Base-by-base conservation (phyloP, 176 grass and related monocot genomes). In the Poa pratensis region DNA sequence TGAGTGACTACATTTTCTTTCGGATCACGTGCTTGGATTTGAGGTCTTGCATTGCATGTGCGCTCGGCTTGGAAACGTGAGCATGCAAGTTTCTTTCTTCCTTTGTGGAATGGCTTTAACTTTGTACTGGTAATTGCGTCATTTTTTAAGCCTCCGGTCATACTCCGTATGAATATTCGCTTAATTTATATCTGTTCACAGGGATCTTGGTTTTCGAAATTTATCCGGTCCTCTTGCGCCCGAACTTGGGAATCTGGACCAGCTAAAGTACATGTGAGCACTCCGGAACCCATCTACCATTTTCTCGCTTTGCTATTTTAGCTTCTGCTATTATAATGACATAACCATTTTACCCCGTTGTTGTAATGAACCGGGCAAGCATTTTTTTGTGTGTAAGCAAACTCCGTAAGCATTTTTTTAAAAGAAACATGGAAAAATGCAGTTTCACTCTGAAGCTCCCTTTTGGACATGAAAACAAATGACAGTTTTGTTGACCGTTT, bases 241-340 rank as follows among this genome's bases (percentile, higher is more conserved):
- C 6, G 69, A 73, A 15, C 42, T 73, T 4, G 69, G 69, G 3
- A 49, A 73, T 15, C 13, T 73, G 13, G 69, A 73, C 69, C 40
- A 45, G 69, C 69, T 73, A 17, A 14, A 27, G 15, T 73, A 73
- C 45, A 48, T 73, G 69, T 73, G 69, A 73, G 69, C 22, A 7
- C 3, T 23, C 22, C 22, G 7, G 48, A 49, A 49, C 69, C 69
- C 42, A 73, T 49, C 6, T 39, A 39, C 37, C 37, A 6, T 73
- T 16, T 24, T n/a, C 14, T 43, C 18, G 34, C 20, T 6, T 46
- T 45, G 15, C 13, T 48, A 48, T 16, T 16, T 13, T 63, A 16
- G 58, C 58, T 61, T 26, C 58, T 61, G n/a, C 3, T 11, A 60
- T 60, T n/a, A 60, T 23, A 34, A 62, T 62, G 60, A 23, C 37